Evolutionary conservation across 2,329 filamentous ascomycete genomes (phyloP).

Genomic region (Exserohilum rostratum): DNA sequence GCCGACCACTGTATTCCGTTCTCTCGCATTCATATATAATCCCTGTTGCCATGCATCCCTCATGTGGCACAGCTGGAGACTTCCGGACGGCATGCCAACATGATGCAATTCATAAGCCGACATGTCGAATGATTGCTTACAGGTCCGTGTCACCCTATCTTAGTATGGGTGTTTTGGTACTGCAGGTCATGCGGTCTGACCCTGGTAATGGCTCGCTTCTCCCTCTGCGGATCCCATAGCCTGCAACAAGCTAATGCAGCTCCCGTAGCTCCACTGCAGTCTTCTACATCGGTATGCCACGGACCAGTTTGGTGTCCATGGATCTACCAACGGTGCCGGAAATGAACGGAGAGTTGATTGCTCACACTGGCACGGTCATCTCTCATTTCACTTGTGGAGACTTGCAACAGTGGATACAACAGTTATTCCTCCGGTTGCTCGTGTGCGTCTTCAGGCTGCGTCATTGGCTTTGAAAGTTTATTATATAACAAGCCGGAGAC

Average conservation of each 20-base stretch:
- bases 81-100: background rate
- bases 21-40: background rate
- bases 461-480: too few species aligned
- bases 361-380: background rate
- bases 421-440: too few species aligned
- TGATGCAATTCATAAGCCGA: slow-evolving; percentile 1
- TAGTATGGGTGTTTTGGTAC: background rate
- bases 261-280: background rate
- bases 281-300: background rate
- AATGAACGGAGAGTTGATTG: background rate
- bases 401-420: background rate
- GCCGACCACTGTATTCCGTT: background rate
- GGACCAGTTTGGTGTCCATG: background rate
- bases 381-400: background rate
- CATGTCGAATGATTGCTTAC: background rate
- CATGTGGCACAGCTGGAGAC: background rate
- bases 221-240: background rate
- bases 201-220: background rate
- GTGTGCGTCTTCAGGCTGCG: too few species aligned
- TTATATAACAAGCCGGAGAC: background rate
- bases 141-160: background rate
- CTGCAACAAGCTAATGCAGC: slow-evolving; percentile 10
- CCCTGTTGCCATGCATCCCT: background rate
- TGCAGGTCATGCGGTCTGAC: background rate
- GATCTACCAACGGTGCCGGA: background rate